Evolutionary conservation across 768 basidiomycete species (phyloP), one percentile per base, ranked within the genome.

Genomic region (Lepiota brunneoincarnata): DNA sequence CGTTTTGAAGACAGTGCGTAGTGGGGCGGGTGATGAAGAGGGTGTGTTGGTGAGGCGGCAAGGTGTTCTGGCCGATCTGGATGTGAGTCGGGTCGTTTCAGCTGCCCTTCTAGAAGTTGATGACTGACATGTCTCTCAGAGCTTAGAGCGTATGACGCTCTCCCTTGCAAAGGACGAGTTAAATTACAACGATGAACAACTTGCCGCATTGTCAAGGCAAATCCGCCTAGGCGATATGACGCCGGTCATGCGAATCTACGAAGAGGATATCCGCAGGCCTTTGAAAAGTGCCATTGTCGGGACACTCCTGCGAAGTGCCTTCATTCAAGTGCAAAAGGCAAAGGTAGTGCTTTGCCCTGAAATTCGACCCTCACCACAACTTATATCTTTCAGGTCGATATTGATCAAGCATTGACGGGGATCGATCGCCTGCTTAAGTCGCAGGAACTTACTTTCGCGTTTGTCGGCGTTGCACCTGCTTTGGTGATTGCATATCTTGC

Each of bases 261-360:
- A 98, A 71, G 82, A 89, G 56, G 93, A 98, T 62, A 91, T 98
- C 71, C 87, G 86, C 66, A 81, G 73, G n/a, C 96, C 96, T 0
- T 61, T 98, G 42, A 86, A 81, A 61, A 93, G 90, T 17, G 91
- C 86, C 4, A 56, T 98, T 3, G 72, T 78, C 5, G 96, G 96
- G 3, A 88, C 86, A 12, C 75, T 98, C 6, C 73, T 98, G 15
- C 80, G 96, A 24, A 85, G 91, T 1, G 71, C 93, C 43, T 86
- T 98, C 58, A 87, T 99, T 26, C 96, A 98, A 64, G 80, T 98
- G 0, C 96, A 98, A 61, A 98, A 98, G 67, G 89, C 93, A 54
- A 98, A 98, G 76, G 93, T 88, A 18, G 36, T 3, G 63, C 55
- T 31, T 49, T 53, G 51, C 48, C 35, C 15, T 20, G 15, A 0